A percentile compares a stretch with the other conserved stretches of the same genome.
Evolutionary conservation across 352 stramenopile genomes (phyloP).

Genomic region (Phytophthora citrophthora): DNA sequence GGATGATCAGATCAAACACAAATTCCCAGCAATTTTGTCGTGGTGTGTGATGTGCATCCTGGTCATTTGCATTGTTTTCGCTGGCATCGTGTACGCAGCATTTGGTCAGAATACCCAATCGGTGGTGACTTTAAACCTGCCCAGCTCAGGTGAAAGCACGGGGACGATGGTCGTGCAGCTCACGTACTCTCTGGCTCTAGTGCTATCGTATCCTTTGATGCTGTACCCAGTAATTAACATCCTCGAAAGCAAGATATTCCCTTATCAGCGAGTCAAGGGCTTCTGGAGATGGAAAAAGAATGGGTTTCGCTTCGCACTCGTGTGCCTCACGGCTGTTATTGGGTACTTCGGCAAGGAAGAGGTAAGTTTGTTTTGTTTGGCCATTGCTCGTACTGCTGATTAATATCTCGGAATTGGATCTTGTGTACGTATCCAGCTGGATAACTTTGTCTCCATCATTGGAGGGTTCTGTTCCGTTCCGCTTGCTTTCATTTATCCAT

Average conservation of each 20-base stretch:
- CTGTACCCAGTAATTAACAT: slow-evolving; percentile 72
- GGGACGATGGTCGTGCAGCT: slow-evolving; percentile 64
- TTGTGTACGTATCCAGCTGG: slow-evolving; percentile 34
- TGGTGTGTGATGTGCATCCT: slow-evolving; percentile 49
- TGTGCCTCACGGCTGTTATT: slow-evolving; percentile 62
- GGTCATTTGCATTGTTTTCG: slow-evolving; percentile 51
- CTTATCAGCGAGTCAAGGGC: slow-evolving; percentile 45
- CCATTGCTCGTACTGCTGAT: neutral
- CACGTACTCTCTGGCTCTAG: slow-evolving; percentile 63
- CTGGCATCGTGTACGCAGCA: slow-evolving; percentile 49
- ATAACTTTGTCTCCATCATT: slow-evolving; percentile 73
- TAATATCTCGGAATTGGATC: neutral
- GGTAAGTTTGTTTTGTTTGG: slow-evolving; percentile 13
- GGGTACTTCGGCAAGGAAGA: slow-evolving; percentile 65
- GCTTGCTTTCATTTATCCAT: slow-evolving; percentile 74
- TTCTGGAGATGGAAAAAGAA: slow-evolving; percentile 74
- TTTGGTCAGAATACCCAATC: slow-evolving; percentile 57
- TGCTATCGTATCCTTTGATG: slow-evolving; percentile 75
- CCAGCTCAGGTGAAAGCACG: slow-evolving; percentile 48
- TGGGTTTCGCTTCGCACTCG: slow-evolving; percentile 59
- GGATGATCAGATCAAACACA: slow-evolving; percentile 54
- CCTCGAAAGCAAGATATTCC: slow-evolving; percentile 59
- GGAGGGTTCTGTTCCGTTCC: slow-evolving; percentile 73
- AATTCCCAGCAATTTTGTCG: slow-evolving; percentile 57
- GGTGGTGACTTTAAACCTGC: slow-evolving; percentile 61